Evolutionary conservation across 345 rosid species (phyloP).

Genomic region (Xanthoceras sorbifolium): DNA sequence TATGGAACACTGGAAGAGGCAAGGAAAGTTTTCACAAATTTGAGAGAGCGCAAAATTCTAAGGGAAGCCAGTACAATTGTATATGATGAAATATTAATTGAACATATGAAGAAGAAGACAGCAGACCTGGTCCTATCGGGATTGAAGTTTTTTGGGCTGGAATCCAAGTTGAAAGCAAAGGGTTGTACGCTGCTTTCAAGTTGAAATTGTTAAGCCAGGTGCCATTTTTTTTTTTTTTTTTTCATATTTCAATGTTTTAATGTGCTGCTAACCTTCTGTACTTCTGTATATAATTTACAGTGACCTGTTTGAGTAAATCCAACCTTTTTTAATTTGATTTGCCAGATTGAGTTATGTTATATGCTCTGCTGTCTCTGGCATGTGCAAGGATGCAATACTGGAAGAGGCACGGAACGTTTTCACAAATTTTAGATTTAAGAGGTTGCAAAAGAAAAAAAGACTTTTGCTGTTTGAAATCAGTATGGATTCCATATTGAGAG

Average conservation of each 20-base stretch:
- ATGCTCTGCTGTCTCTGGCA: slow-evolving; percentile 60
- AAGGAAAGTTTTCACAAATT: slow-evolving; percentile 61
- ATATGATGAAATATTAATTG: slow-evolving; percentile 75
- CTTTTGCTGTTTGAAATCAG: slow-evolving; percentile 54
- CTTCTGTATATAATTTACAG: not conserved
- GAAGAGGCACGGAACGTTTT: slow-evolving; percentile 69
- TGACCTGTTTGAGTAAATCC: not conserved
- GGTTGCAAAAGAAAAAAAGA: slow-evolving; percentile 61
- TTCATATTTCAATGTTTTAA: too few relatives aligned
- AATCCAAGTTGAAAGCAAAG: slow-evolving; percentile 76
- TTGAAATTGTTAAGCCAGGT: slow-evolving; percentile 20
- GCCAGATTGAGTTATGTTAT: slow-evolving; percentile 24
- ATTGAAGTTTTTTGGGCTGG: slow-evolving; percentile 83
- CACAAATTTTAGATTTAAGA: slow-evolving; percentile 35
- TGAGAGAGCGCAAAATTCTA: slow-evolving; percentile 53
- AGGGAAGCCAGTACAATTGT: slow-evolving; percentile 69
- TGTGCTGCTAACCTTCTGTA: not conserved
- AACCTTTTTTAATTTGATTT: not conserved
- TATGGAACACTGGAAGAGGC: slow-evolving; percentile 78
- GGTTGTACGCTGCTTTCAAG: slow-evolving; percentile 54
- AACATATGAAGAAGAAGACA: slow-evolving; percentile 79
- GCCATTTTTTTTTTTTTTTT: too few relatives aligned
- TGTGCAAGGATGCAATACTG: slow-evolving; percentile 61
- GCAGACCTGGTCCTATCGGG: slow-evolving; percentile 79
- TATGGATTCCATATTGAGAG: slow-evolving; percentile 67